Evolutionary conservation across 768 basidiomycete genomes (phyloP), one percentile per base, ranked within the genome.

Genomic region (Leccinum imitatum): DNA sequence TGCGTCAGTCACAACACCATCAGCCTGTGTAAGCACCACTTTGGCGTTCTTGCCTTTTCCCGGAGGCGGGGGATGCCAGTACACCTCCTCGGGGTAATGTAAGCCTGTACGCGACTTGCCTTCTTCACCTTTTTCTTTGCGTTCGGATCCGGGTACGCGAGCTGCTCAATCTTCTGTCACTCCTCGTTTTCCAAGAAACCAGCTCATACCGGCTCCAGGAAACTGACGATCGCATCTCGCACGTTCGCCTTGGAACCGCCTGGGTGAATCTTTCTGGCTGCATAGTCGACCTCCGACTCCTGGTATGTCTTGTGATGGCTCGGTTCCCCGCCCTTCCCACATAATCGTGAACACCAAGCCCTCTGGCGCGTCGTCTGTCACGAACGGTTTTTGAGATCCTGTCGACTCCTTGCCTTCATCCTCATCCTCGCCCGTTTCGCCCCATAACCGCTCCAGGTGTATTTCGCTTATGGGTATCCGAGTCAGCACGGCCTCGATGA

Each of bases 381-480:
- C 80, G 67, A 95, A 95, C 2, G 89, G 84, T 53, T 78, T 81
- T 60, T 87, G 83, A 4, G 81, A 80, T 3, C 79, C 79, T 1
- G 73, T 76, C 10, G 75, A 77, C 50, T 80, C 83, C 11, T 84
- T 77, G 3, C 82, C 73, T 23, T 23, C 23, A 23, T 23, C 23
- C 23, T 23, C 70, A 46, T 81, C 80, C 6, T 73, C 73, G 19
- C 71, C 75, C 7, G 75, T 75, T 56, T 78, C 72, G 13, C 84
- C 86, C 7, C 76, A 75, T 57, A 71, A 60, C 23, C 80, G 81
- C 58, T 91, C 89, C 35, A 88, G 69, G 17, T 89, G 83, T 37
- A 97, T 77, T 67, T 90, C 78, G 69, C 85, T 87, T 66, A 96
- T 86, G 33, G 94, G 94, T 65, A 97, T 91, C n/a, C n/a, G n/a